These are phyloP conservation scores for Curvularia spicifera DNA, from an alignment of 2,329 filamentous ascomycete genomes.

Conservation along the genomic window DNA sequence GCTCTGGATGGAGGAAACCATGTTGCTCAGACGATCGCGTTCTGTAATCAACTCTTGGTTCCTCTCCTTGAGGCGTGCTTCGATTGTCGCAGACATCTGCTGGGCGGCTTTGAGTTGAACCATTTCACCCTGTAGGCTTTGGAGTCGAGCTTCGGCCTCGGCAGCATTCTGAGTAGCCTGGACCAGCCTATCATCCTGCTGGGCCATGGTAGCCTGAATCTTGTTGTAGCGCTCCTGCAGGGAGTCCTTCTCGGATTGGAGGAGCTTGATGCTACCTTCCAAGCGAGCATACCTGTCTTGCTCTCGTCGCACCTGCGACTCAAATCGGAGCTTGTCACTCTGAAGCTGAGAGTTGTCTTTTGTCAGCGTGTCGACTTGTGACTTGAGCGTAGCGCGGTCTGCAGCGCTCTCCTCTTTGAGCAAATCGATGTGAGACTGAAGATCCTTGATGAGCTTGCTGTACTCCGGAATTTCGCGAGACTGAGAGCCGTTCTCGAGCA, in stretches of 20 bases:
- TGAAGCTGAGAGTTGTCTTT: conserved; percentile 83
- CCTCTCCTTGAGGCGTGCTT: conserved; percentile 84
- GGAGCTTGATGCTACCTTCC: conserved; percentile 81
- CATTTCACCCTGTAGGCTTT: conserved; percentile 88
- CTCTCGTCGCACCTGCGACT: conserved; percentile 81
- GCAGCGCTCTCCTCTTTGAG: conserved; percentile 85
- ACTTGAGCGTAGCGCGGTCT: conserved; percentile 80
- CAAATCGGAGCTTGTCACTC: conserved; percentile 78
- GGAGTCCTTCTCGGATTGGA: conserved; percentile 84
- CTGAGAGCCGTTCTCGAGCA: conserved; percentile 55
- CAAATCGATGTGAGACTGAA: conserved; percentile 87
- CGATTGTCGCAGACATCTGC: conserved; percentile 91
- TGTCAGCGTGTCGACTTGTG: conserved; percentile 82
- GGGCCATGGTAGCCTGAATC: conserved; percentile 81
- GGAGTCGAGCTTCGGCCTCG: conserved; percentile 78
- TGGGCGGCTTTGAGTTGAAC: conserved; percentile 95
- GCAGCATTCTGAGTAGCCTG: conserved; percentile 93
- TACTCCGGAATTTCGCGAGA: conserved; percentile 69
- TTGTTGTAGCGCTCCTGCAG: conserved; percentile 81
- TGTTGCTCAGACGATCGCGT: conserved; percentile 78
- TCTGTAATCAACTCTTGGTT: conserved; percentile 86
- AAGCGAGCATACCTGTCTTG: conserved; percentile 88
- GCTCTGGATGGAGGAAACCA: conserved; percentile 84
- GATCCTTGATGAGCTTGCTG: conserved; percentile 78
- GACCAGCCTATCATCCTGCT: conserved; percentile 87